Evolutionary conservation across 192 early-diverging fungal genomes (phyloP).

Genomic region (Entomortierella parvispora): DNA sequence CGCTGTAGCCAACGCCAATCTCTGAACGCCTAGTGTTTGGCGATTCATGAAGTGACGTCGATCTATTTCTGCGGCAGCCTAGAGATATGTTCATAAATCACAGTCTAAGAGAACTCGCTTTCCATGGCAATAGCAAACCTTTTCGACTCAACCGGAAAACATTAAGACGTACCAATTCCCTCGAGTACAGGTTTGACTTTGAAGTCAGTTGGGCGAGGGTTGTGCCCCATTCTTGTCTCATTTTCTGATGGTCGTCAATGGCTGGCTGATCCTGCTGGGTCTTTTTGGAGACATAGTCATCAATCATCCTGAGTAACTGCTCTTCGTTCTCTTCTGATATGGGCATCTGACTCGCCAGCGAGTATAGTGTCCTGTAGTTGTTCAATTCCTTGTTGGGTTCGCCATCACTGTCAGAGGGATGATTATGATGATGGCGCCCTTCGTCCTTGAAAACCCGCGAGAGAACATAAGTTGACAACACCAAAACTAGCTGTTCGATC

Average conservation of each 20-base stretch:
- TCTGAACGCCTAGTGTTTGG: constrained; percentile 1
- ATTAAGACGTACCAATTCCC: constrained; percentile 32
- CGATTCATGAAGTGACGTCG: constrained; percentile 7
- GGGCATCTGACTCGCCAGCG: constrained; percentile 2
- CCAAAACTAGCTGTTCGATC: constrained; percentile 35
- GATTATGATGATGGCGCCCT: too few relatives aligned
- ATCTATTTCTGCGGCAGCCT: constrained; percentile 12
- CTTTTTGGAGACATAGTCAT: constrained; percentile 5
- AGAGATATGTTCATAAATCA: not conserved
- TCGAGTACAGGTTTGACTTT: not conserved
- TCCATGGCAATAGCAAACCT: too few relatives aligned
- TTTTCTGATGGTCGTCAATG: constrained; percentile 1
- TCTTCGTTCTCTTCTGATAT: constrained; percentile 9
- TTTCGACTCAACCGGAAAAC: too few relatives aligned
- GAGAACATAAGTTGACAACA: constrained; percentile 37
- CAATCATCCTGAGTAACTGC: not conserved
- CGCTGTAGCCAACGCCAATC: not conserved
- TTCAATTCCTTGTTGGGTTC: not conserved
- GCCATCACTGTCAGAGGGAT: not conserved
- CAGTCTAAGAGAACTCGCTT: too few relatives aligned
- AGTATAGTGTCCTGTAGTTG: not conserved
- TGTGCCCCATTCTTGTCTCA: constrained; percentile 8
- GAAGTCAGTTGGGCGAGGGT: constrained; percentile 8
- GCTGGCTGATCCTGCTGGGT: not conserved
- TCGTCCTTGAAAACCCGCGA: constrained; percentile 7